phyloP scores from a whole-genome alignment of 1,139 yeast species.

The Suhomyces anneliseae region DNA sequence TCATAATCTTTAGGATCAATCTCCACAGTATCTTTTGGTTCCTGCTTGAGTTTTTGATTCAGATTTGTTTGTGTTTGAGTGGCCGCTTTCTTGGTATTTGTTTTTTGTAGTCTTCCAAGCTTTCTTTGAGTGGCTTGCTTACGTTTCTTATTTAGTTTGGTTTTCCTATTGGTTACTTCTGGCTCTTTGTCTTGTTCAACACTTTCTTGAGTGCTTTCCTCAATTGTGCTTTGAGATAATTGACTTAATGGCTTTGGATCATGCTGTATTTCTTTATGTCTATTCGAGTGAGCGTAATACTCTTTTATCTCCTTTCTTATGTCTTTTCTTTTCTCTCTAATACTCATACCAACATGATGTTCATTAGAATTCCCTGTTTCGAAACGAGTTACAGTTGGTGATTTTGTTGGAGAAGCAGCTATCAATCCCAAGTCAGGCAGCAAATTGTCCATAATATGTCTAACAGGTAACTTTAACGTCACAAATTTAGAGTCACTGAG shows the following conservation, averaged over 20 bases:
- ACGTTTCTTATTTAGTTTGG: background rate
- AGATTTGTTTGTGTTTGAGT: background rate
- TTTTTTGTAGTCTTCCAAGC: background rate
- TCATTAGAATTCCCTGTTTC: background rate
- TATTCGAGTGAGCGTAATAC: background rate
- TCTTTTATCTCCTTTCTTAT: background rate
- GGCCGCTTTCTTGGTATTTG: background rate
- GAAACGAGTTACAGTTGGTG: background rate
- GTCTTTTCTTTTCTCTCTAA: background rate
- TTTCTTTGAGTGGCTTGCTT: background rate
- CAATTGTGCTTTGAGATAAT: no score
- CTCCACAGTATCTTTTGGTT: background rate
- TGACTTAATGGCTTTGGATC: no score
- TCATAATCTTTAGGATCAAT: conserved; percentile 9
- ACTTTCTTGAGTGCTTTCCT: no score
- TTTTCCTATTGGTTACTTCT: background rate
- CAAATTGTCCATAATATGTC: background rate
- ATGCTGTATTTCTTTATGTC: background rate
- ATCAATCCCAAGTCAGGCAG: background rate
- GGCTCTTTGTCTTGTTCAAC: background rate
- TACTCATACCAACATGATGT: background rate
- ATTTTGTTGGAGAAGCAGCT: background rate
- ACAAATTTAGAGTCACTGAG: background rate
- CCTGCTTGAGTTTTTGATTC: background rate
- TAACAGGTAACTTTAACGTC: background rate